phyloP scores from a whole-genome alignment of 805 yeast species.

The Saccharomycopsis malanga region DNA sequence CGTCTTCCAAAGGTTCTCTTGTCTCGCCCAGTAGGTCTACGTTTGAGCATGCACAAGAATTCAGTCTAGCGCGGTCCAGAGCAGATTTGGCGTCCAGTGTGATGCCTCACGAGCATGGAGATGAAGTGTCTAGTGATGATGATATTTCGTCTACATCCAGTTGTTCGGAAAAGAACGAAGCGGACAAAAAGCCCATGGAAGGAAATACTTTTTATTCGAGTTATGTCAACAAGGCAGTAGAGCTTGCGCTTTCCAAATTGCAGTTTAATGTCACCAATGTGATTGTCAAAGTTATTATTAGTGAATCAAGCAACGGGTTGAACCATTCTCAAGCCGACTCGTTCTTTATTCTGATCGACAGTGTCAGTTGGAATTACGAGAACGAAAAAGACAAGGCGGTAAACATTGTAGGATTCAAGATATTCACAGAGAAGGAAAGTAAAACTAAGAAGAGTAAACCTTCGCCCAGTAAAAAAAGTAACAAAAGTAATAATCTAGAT shows the following conservation, averaged over 20 bases:
- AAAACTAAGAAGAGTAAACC: not conserved
- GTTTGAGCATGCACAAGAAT: constrained; percentile 9
- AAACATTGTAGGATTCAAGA: constrained; percentile 32
- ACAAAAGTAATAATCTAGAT: constrained; percentile 23
- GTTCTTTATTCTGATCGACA: constrained; percentile 28
- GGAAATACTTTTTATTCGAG: constrained; percentile 13
- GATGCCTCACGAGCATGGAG: constrained; percentile 28
- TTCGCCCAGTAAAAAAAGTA: constrained; percentile 11
- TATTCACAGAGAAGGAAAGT: constrained; percentile 31
- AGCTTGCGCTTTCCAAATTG: constrained; percentile 56
- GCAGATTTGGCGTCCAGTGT: constrained; percentile 27
- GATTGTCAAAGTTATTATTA: constrained; percentile 43
- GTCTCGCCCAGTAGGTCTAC: not conserved
- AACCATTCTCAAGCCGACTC: not conserved
- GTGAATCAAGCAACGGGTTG: constrained; percentile 28
- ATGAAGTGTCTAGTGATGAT: constrained; percentile 11
- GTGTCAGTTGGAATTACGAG: constrained; percentile 31
- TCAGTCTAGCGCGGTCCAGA: constrained; percentile 15
- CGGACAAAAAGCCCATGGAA: constrained; percentile 26
- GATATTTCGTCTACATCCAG: not conserved
- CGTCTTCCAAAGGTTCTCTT: not conserved
- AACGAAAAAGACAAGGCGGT: constrained; percentile 41
- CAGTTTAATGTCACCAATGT: constrained; percentile 43
- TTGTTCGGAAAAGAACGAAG: not conserved
- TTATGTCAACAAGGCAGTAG: constrained; percentile 47